Evolutionary conservation across 2,329 filamentous ascomycete species (phyloP), one percentile per base, ranked within the genome.

Genomic region (Pseudopyricularia javanii): DNA sequence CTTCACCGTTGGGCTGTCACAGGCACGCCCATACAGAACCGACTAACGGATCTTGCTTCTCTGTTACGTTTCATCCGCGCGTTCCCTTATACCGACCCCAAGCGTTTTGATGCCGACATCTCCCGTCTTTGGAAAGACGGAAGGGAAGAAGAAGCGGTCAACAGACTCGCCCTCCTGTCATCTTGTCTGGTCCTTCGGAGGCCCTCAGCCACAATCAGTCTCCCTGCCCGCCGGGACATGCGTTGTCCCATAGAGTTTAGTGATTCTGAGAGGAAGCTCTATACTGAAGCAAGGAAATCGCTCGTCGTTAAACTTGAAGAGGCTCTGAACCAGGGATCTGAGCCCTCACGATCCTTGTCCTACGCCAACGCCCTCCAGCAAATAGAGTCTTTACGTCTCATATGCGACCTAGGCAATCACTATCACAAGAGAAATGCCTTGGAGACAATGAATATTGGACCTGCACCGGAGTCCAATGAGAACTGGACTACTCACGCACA

Each of bases 21-120:
- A 0, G 73, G 73, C 0, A 77, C 74, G 0, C 74, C 74, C 0
- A 70, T 78, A 1, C 73, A 76, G 47, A 78, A 77, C 48, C 61
- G 61, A 0, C 61, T 74, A 0, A 59, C 59, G 1, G 74, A 77
- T 48, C 61, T 77, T 6, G 62, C 66, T 0, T 62, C 64, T 1
- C 61, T 76, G 0, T 59, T 77, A 1, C 67, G 66, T 26, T 77
- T 75, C 52, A 60, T 76, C 14, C 60, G 62, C 9, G 66, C 64
- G 0, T 58, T 69, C 54, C 74, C 74, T 0, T 75, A 73, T 51
- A 56, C 64, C 4, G 63, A 73, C 8, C 54, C 57, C 0, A 66
- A 60, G 45, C 49, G 51, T 0, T 75, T 74, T 45, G 67, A 74
- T 1, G 51, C 56, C 0, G 67, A 72, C 24, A 67, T 74, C 20